Conservation (phyloP, 805 yeast genomes). For the Metschnikowia matae region DNA sequence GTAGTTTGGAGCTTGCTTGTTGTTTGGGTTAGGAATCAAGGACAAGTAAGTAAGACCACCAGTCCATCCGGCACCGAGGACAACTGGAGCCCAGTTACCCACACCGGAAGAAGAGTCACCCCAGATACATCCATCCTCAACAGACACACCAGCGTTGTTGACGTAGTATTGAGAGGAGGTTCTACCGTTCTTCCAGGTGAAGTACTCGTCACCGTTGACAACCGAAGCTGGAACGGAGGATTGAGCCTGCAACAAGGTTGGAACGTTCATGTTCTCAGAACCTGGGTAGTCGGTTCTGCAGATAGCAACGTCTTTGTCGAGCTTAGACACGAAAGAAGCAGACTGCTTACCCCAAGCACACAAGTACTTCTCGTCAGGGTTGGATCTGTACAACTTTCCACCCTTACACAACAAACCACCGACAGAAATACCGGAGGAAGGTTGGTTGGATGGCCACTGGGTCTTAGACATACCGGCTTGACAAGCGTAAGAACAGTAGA, state of each 20-base stretch:
- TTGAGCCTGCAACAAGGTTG: constrained; percentile 59
- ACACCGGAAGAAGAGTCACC: constrained; percentile 53
- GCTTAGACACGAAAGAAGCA: constrained; percentile 51
- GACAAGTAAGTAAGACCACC: constrained; percentile 62
- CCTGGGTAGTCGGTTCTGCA: constrained; percentile 83
- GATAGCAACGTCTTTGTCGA: constrained; percentile 52
- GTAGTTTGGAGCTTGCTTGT: constrained; percentile 41
- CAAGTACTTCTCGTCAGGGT: constrained; percentile 46
- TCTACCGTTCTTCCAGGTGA: constrained; percentile 55
- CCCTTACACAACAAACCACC: constrained; percentile 65
- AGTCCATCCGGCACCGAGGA: constrained; percentile 70
- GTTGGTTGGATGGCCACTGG: constrained; percentile 71
- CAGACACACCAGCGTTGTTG: constrained; percentile 70
- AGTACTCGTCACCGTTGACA: constrained; percentile 51
- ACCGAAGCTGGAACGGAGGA: constrained; percentile 46
- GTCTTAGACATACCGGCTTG: constrained; percentile 79
- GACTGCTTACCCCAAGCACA: constrained; percentile 62
- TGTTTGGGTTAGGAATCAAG: constrained; percentile 76
- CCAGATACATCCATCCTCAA: constrained; percentile 70
- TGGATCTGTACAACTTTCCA: constrained; percentile 62
- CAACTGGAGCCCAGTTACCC: constrained; percentile 81
- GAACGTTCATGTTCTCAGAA: constrained; percentile 75
- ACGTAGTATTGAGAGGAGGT: constrained; percentile 75
- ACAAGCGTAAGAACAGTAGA: constrained; percentile 74
- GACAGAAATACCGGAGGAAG: constrained; percentile 62